A percentile compares a stretch with the other conserved stretches of the same genome.
These are phyloP conservation scores for Salix brachista DNA, from an alignment of 345 rosid genomes.

Conservation along the genomic window DNA sequence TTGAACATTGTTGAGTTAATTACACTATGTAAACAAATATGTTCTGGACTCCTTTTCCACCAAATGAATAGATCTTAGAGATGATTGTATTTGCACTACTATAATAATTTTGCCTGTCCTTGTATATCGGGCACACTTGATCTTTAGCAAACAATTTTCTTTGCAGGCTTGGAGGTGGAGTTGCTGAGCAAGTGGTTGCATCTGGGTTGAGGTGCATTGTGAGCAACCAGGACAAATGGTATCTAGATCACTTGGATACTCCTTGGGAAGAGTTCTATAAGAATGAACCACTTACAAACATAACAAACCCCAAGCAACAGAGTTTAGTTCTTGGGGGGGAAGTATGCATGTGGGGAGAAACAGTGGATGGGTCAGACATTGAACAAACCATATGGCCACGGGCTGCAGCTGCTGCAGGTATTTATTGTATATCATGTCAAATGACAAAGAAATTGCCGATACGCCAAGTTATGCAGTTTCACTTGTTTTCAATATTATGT, in stretches of 20 bases:
- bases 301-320: slow-evolving; percentile 39
- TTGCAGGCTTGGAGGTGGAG: slow-evolving; percentile 65
- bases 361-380: slow-evolving; percentile 48
- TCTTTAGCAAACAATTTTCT: slow-evolving; percentile 1
- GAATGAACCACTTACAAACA: slow-evolving; percentile 56
- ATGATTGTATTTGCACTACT: not conserved
- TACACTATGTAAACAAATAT: too few relatives aligned
- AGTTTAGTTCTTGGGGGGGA: slow-evolving; percentile 67
- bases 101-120: not conserved
- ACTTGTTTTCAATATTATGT: too few relatives aligned
- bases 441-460: not conserved
- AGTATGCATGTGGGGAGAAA: slow-evolving; percentile 84
- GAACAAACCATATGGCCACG: slow-evolving; percentile 85
- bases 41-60: not conserved
- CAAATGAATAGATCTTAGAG: too few relatives aligned
- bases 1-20: too few relatives aligned
- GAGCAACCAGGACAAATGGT: slow-evolving; percentile 81
- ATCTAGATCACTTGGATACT: slow-evolving; percentile 57
- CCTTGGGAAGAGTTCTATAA: slow-evolving; percentile 52
- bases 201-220: slow-evolving; percentile 65
- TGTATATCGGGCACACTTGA: not conserved
- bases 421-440: not conserved
- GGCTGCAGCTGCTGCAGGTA: slow-evolving; percentile 83
- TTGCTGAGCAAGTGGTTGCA: slow-evolving; percentile 52
- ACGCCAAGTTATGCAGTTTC: not conserved